These are phyloP conservation scores for Ogataea hybrid DNA, from an alignment of 1,139 yeast species.

Conservation along the genomic window DNA sequence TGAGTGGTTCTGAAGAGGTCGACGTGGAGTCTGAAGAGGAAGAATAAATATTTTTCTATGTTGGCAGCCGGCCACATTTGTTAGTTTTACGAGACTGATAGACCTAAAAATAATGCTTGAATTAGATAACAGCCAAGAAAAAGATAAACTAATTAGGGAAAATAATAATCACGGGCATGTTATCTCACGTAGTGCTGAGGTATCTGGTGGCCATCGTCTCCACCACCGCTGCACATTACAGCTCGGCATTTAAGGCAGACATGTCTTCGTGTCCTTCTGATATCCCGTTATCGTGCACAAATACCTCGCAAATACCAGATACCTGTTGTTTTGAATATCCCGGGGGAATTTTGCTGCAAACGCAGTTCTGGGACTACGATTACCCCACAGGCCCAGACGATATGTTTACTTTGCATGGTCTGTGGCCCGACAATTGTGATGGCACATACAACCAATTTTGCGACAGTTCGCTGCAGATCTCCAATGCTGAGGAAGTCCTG, in stretches of 20 bases:
- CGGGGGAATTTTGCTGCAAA: conserved; percentile 78
- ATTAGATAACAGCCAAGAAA: neutral
- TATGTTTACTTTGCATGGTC: conserved; percentile 79
- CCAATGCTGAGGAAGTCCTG: conserved; percentile 53
- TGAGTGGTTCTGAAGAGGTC: conserved; percentile 21
- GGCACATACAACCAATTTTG: conserved; percentile 80
- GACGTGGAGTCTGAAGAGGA: conserved; percentile 6
- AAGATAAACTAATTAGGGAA: too few relatives aligned
- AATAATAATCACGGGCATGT: neutral
- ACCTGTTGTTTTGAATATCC: conserved; percentile 88
- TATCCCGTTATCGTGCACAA: conserved; percentile 64
- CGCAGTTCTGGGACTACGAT: conserved; percentile 92
- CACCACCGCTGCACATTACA: neutral
- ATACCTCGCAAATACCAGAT: conserved; percentile 42
- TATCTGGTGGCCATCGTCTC: neutral
- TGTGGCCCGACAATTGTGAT: conserved; percentile 83
- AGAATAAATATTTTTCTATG: neutral
- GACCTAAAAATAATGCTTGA: neutral
- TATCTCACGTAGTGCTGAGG: neutral
- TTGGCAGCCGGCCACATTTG: neutral
- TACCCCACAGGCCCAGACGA: conserved; percentile 82
- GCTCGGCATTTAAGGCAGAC: neutral
- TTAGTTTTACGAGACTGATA: neutral
- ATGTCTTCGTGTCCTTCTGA: conserved; percentile 55
- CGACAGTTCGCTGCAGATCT: conserved; percentile 56